Base-by-base conservation (phyloP, 73 alveolate genomes). In the Chromera velia region DNA sequence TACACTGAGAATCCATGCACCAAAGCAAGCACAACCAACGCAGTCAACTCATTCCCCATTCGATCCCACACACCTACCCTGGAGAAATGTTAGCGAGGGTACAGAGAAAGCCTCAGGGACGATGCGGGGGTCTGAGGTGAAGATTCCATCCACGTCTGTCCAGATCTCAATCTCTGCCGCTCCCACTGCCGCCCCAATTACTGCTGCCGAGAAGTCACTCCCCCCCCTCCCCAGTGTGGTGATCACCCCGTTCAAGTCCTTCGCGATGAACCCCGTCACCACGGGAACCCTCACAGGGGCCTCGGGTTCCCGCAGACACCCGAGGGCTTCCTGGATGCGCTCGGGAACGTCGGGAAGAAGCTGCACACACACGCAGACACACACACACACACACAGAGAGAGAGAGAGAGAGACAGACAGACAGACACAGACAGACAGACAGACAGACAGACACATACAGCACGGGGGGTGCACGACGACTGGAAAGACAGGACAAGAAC, bases 211-310 rank as follows among this genome's bases (percentile, higher is more conserved):
- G 80, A 80, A 75, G 74, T 80, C 86, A 1, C 79, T 66, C 48
- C 86, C 86, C 34, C 70, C 86, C 33, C 86, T 34, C 30, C 86
- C 86, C 27, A 80, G 40, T 28, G 86, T 80, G 28, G 86, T 80
- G 77, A 80, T 80, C 40, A 70, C 33, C 26, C 86, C 86, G 4
- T 34, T 32, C 73, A 29, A 0, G 34, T 80, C 86, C 86, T 80
- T n/a, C 45, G 31, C 79, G 49, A 80, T 80, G 66, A 66, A 80
- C 32, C 86, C 86, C 0, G 86, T 80, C 46, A 80, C 80, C n/a
- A 80, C 49, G 9, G 86, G 86, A 28, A 70, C n/a, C n/a, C n/a
- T n/a, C n/a, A n/a, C n/a, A n/a, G n/a, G n/a, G n/a, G n/a, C n/a
- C n/a, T n/a, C n/a, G n/a, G n/a, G n/a, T n/a, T n/a, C n/a, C n/a